phyloP scores from a whole-genome alignment of 2,329 filamentous ascomycete species.

The Talaromyces sp. region DNA sequence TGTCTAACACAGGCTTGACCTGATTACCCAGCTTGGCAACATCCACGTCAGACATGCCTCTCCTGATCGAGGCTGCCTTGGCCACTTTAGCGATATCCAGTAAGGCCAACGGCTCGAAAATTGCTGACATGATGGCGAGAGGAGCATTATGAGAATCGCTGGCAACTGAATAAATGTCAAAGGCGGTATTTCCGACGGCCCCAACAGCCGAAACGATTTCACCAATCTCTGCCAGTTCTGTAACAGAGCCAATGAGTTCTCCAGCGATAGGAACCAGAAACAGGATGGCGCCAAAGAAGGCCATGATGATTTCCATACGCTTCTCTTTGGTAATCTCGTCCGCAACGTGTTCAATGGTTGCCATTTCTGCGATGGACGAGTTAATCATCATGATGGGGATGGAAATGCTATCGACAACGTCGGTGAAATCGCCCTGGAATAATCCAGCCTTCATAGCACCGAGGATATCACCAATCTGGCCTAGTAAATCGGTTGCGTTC shows the following conservation, averaged over 20 bases:
- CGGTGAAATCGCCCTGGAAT: neutral
- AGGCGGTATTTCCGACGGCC: neutral
- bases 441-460: neutral
- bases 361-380: conserved; percentile 1
- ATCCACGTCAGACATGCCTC: neutral
- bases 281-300: neutral
- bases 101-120: neutral
- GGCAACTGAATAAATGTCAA: neutral
- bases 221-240: neutral
- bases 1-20: neutral
- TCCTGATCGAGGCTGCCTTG: neutral
- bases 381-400: conserved; percentile 7
- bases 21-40: neutral
- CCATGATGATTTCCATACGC: neutral
- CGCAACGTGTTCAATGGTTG: neutral
- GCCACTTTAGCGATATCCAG: neutral
- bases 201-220: neutral
- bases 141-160: neutral
- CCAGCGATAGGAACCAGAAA: neutral
- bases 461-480: neutral
- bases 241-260: neutral
- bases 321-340: neutral
- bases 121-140: neutral
- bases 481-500: neutral
- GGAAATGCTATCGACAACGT: conserved; percentile 2